Evolutionary conservation across 495 filamentous ascomycete species (phyloP).

Genomic region (Xylaria cubensis): DNA sequence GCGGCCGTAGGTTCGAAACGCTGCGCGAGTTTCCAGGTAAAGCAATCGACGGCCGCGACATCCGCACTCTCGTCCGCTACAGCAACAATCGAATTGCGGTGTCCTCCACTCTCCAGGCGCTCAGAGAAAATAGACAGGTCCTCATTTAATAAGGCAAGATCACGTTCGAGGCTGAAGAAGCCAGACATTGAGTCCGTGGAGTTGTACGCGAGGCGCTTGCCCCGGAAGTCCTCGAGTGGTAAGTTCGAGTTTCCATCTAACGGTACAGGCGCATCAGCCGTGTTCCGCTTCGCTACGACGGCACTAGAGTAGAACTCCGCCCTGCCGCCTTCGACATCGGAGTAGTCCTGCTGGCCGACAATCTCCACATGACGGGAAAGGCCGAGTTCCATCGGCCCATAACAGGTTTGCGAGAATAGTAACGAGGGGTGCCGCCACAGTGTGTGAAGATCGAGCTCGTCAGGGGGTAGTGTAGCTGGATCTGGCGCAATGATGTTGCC

Average conservation of each 20-base stretch:
- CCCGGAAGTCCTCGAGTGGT: background rate
- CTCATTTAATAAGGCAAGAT: conserved; percentile 5
- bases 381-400: conserved; percentile 21
- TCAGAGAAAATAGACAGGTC: conserved; percentile 5
- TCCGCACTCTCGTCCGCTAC: conserved; percentile 2
- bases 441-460: conserved; percentile 13
- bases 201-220: conserved; percentile 24
- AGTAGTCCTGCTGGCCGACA: conserved; percentile 20
- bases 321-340: conserved; percentile 12
- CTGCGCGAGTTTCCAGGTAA: conserved; percentile 20
- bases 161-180: background rate
- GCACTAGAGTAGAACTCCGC: conserved; percentile 16
- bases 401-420: conserved; percentile 18
- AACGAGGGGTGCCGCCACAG: conserved; percentile 18
- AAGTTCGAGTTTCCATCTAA: background rate
- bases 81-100: conserved; percentile 18
- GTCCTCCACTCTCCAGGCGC: conserved; percentile 13
- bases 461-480: conserved; percentile 12
- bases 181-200: conserved; percentile 21
- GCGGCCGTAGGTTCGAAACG: conserved; percentile 12
- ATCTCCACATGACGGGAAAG: conserved; percentile 16
- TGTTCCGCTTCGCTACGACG: conserved; percentile 7
- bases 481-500: conserved; percentile 15
- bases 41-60: conserved; percentile 19
- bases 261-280: conserved; percentile 6